Base-by-base conservation (phyloP, 495 filamentous ascomycete genomes). In the Mytilinidion resinicola region DNA sequence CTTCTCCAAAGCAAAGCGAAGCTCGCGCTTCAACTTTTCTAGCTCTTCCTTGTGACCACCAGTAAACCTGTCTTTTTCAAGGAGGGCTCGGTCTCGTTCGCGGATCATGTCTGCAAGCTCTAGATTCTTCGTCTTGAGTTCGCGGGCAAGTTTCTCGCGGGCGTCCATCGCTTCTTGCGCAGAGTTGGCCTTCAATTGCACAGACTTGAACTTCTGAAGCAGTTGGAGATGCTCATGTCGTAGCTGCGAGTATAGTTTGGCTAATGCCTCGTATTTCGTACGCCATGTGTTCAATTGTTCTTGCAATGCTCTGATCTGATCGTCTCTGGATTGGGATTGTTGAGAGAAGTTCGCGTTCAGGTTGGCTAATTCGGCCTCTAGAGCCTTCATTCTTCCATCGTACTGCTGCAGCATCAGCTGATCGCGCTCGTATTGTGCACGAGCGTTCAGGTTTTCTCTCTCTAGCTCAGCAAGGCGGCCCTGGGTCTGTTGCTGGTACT, bases 61-160 rank as follows among this genome's bases (percentile, higher is more conserved):
- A 48, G 80, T 82, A 20, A 88, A 68, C 48, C 93, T 84, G 67
- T 98, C 93, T 61, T 89, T 84, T 44, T 98, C 95, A 60, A 96
- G 89, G 41, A 96, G 72, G n/a, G 93, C 93, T 64, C 93, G 83
- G 70, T 98, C 93, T 66, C 93, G 80, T 72, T 98, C 93, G 5
- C 93, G 84, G 57, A 98, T 98, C 93, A 98, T 96, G 70, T 97
- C 92, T 51, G 93, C 93, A 43, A 98, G 77, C 73, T 98, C 95
- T 15, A 97, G 78, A 69, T 97, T 98, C 82, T 96, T 98, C 20
- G 91, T 95, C 79, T 98, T 98, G 68, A 97, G 86, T 73, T 98
- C 93, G 9, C 92, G 85, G 74, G 96, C 89, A 56, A 98, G 80
- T 75, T 92, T 96, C 74, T 98, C 95, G 19, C 92, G 85, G 55